Conservation (phyloP, 2,329 filamentous ascomycete genomes). For the Phialemoniopsis sp. region DNA sequence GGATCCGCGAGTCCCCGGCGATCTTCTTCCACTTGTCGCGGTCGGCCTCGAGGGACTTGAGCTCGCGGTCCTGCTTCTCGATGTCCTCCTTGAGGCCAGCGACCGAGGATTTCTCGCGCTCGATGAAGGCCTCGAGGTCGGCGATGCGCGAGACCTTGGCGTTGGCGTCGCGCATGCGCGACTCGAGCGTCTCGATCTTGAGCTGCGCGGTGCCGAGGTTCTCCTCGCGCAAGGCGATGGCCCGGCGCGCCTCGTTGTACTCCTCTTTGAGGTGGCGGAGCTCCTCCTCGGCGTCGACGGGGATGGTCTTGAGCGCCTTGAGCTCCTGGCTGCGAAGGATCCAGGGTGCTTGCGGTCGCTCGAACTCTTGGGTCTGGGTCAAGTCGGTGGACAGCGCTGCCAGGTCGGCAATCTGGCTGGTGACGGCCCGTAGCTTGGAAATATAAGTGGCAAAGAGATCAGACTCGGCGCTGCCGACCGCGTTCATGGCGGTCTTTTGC, state of each 20-base stretch:
- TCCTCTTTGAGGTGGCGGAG: slow-evolving; percentile 76
- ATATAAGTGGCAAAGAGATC: slow-evolving; percentile 69
- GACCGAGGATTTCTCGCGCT: slow-evolving; percentile 45
- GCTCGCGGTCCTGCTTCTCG: slow-evolving; percentile 63
- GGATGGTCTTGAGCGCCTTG: slow-evolving; percentile 74
- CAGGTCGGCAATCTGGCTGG: slow-evolving; percentile 64
- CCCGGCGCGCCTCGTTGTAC: slow-evolving; percentile 70
- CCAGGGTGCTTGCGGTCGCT: slow-evolving; percentile 76
- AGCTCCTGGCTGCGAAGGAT: slow-evolving; percentile 75
- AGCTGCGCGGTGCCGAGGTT: slow-evolving; percentile 83
- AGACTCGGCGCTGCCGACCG: slow-evolving; percentile 51
- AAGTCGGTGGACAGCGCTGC: slow-evolving; percentile 66
- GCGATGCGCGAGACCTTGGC: slow-evolving; percentile 69
- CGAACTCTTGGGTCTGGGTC: slow-evolving; percentile 73
- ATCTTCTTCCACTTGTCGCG: slow-evolving; percentile 69
- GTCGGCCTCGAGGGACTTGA: slow-evolving; percentile 60
- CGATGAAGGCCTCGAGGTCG: slow-evolving; percentile 58
- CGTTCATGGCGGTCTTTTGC: slow-evolving; percentile 45
- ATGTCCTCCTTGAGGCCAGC: slow-evolving; percentile 57
- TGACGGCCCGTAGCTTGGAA: slow-evolving; percentile 61
- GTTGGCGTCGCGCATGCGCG: slow-evolving; percentile 77
- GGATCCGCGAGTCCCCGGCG: slow-evolving; percentile 56
- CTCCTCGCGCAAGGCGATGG: slow-evolving; percentile 71
- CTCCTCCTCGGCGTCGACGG: slow-evolving; percentile 81
- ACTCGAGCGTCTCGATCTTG: slow-evolving; percentile 89